These are phyloP conservation scores for Hymenochaete sp. DNA, from an alignment of 1,284 basidiomycete genomes.

Conservation along the genomic window DNA sequence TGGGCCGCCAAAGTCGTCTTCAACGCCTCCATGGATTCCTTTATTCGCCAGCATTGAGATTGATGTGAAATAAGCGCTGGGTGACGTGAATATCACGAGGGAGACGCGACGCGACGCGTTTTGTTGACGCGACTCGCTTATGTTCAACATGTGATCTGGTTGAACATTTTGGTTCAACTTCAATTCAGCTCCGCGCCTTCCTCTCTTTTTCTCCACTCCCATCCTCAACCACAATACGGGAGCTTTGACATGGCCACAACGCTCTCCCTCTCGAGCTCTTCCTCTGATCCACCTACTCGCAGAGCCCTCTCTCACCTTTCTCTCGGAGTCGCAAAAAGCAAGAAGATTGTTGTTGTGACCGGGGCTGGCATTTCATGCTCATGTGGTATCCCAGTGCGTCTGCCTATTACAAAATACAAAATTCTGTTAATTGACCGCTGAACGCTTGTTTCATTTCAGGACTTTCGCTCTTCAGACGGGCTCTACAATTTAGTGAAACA, in stretches of 20 bases:
- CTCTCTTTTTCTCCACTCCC: slow-evolving; percentile 7
- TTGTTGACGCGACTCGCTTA: too few species aligned
- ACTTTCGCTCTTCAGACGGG: slow-evolving; percentile 84
- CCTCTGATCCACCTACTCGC: slow-evolving; percentile 42
- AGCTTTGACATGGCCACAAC: slow-evolving; percentile 61
- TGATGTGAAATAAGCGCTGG: too few species aligned
- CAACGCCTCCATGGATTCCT: too few species aligned
- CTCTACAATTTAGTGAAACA: slow-evolving; percentile 83
- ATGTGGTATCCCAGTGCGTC: slow-evolving; percentile 81
- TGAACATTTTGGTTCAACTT: too few species aligned
- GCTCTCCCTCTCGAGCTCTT: slow-evolving; percentile 40
- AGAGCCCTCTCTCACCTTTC: slow-evolving; percentile 61
- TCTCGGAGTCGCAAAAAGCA: slow-evolving; percentile 69
- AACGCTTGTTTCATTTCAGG: slow-evolving; percentile 38
- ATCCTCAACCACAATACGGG: slow-evolving; percentile 11
- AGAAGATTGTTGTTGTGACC: slow-evolving; percentile 78
- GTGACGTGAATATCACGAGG: too few species aligned
- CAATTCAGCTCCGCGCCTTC: slow-evolving; percentile 9
- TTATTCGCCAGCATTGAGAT: too few species aligned
- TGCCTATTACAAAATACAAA: not conserved
- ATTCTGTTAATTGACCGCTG: not conserved
- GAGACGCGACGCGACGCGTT: too few species aligned
- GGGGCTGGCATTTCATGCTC: slow-evolving; percentile 92
- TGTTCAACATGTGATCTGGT: too few species aligned
- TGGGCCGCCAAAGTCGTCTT: too few species aligned